These are phyloP conservation scores for Gastrodia elata DNA, from an alignment of 106 monocot species.

Conservation along the genomic window DNA sequence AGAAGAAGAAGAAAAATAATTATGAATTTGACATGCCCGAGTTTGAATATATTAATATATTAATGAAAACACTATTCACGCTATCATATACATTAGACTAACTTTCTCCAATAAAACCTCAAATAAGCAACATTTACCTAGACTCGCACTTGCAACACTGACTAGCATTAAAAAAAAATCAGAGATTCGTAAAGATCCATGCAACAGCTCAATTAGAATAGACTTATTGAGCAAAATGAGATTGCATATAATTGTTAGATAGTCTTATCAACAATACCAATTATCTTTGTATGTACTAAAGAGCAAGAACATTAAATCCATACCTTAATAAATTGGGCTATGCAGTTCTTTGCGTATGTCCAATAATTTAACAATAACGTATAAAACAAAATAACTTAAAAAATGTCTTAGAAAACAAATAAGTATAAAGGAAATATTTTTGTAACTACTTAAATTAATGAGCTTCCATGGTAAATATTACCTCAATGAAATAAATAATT, in stretches of 20 bases:
- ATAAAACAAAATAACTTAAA: too few relatives aligned
- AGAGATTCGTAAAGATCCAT: neutral
- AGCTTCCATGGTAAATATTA: too few relatives aligned
- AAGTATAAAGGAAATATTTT: too few relatives aligned
- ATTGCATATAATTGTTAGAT: neutral
- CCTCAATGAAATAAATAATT: too few relatives aligned
- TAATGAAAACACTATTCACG: neutral
- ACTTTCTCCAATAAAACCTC: neutral
- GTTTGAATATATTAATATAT: neutral
- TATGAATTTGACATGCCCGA: neutral
- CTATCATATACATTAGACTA: neutral
- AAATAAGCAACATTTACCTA: neutral
- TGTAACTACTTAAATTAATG: too few relatives aligned
- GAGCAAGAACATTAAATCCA: neutral
- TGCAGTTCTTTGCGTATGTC: constrained; percentile 95
- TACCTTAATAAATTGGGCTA: constrained; percentile 97
- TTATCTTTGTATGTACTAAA: neutral
- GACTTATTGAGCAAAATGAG: neutral
- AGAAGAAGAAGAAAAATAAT: neutral
- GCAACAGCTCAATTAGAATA: neutral
- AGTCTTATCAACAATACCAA: neutral
- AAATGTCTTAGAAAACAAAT: too few relatives aligned
- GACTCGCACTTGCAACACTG: neutral
- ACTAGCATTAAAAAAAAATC: neutral
- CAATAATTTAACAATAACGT: constrained; percentile 59